phyloP scores from a whole-genome alignment of 176 grass and related monocot genomes.

The Oryza longistaminata region DNA sequence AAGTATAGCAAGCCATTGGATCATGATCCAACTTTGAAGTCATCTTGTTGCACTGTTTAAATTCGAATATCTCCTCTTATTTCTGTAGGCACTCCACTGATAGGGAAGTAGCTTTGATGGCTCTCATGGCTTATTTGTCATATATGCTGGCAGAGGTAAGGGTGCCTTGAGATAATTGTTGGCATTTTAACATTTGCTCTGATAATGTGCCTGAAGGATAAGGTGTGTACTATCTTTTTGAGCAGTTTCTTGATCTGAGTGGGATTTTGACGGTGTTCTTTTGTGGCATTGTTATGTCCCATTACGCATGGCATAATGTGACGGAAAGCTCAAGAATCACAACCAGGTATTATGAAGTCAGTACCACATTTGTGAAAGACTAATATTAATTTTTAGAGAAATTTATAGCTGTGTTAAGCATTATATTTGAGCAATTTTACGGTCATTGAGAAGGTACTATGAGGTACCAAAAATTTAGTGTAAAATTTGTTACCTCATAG shows the following conservation, averaged over 20 bases:
- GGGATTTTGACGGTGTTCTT: slow-evolving; percentile 95
- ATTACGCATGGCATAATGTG: slow-evolving; percentile 95
- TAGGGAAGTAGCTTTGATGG: slow-evolving; percentile 85
- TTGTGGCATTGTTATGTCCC: slow-evolving; percentile 92
- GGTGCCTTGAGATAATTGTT: neutral
- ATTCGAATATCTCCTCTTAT: neutral
- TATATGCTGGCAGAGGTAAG: slow-evolving; percentile 91
- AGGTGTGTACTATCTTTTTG: neutral
- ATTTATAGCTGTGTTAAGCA: neutral
- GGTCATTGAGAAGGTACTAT: too few species aligned
- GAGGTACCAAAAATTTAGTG: too few species aligned
- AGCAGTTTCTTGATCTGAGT: slow-evolving; percentile 66
- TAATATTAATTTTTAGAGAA: neutral
- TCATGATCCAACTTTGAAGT: neutral
- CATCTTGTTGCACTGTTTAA: slow-evolving; percentile 2
- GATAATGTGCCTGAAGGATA: neutral
- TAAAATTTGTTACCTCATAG: too few species aligned
- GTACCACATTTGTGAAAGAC: neutral
- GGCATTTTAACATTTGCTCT: neutral
- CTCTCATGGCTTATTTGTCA: slow-evolving; percentile 91
- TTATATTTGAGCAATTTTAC: neutral
- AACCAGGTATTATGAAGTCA: slow-evolving; percentile 48
- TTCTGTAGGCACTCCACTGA: slow-evolving; percentile 87
- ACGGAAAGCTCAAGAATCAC: slow-evolving; percentile 81
- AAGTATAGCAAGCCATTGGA: slow-evolving; percentile 24